Evolutionary conservation across 345 rosid genomes (phyloP), one percentile per base, ranked within the genome.

Genomic region (Aquilaria malaccensis): DNA sequence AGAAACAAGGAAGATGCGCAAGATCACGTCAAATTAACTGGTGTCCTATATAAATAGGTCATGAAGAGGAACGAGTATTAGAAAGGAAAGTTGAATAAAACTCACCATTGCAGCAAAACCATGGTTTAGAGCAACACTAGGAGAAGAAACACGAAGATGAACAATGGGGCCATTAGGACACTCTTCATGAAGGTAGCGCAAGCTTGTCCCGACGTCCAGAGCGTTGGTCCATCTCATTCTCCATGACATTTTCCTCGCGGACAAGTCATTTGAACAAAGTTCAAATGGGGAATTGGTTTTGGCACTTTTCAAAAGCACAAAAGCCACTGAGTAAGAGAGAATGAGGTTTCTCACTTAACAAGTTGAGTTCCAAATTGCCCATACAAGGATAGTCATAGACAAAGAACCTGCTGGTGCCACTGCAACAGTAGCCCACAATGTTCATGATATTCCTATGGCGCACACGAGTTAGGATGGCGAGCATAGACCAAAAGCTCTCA

Each of bases 131-230:
- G 55, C 50, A 50, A 82, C 43, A 62, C 62, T 33, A 51, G 60
- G 14, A 12, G 87, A 75, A 52, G 67, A 64, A 49, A 82, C 76
- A 32, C 76, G 75, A 15, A 54, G 82, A 58, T 79, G 87, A 70
- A 71, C 67, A 33, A 82, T 75, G 11, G 76, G 65, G 10, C 80
- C 82, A 55, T 79, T 77, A 45, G 64, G 69, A 50, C 84, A 79
- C 56, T 82, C 82, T 45, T 79, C 82, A 12, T 82, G 84, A 55
- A 82, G 82, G 71, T 79, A 77, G 37, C 75, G 66, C 67, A 82
- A 55, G 67, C 84, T 63, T 30, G 75, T 64, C 0, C 82, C 82
- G 22, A 79, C 75, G 64, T 77, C 80, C 37, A 64, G 45, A 2
- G 84, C 84, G 13, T 70, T 73, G 33, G 64, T 51, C 87, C 87